Conservation (phyloP, 2,329 filamentous ascomycete genomes). For the Macrophomina pseudophaseolina region DNA sequence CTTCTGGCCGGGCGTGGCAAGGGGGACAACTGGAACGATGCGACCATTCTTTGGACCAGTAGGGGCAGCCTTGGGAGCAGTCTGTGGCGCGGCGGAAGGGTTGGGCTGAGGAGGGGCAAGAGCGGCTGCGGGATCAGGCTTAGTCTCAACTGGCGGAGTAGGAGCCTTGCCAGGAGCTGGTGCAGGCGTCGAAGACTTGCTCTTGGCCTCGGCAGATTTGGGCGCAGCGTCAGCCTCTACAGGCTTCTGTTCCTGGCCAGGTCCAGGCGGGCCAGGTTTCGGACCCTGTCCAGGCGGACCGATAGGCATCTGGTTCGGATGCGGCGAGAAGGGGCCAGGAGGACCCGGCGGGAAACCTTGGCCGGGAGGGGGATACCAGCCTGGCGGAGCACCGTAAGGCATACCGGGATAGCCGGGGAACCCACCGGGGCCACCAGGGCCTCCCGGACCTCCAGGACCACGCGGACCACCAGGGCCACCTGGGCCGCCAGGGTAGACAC, state of each 20-base stretch:
- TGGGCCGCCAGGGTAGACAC: conserved; percentile 46
- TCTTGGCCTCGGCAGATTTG: conserved; percentile 61
- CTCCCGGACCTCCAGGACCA: conserved; percentile 38
- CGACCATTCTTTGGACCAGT: conserved; percentile 56
- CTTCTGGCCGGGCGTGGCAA: conserved; percentile 52
- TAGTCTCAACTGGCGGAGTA: conserved; percentile 69
- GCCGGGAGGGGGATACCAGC: conserved; percentile 77
- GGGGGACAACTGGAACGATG: conserved; percentile 69
- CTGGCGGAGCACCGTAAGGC: conserved; percentile 77
- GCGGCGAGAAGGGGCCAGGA: conserved; percentile 67
- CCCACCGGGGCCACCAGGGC: conserved; percentile 43
- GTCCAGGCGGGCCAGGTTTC: conserved; percentile 35
- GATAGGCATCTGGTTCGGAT: conserved; percentile 60
- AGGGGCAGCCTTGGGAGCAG: conserved; percentile 42
- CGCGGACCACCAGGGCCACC: conserved; percentile 41
- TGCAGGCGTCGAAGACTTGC: conserved; percentile 45
- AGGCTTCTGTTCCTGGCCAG: conserved; percentile 39
- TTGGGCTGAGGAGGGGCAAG: conserved; percentile 56
- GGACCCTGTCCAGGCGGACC: conserved; percentile 58
- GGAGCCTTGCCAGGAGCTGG: conserved; percentile 50
- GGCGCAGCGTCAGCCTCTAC: conserved; percentile 54
- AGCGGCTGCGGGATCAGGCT: conserved; percentile 66
- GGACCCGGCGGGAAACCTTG: conserved; percentile 73
- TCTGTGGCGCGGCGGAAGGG: conserved; percentile 40
- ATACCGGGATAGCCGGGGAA: conserved; percentile 73